A percentile compares a stretch with the other conserved stretches of the same genome.
These are phyloP conservation scores for Kodamaea nitidulidarum DNA, from an alignment of 805 yeast genomes.

Conservation along the genomic window DNA sequence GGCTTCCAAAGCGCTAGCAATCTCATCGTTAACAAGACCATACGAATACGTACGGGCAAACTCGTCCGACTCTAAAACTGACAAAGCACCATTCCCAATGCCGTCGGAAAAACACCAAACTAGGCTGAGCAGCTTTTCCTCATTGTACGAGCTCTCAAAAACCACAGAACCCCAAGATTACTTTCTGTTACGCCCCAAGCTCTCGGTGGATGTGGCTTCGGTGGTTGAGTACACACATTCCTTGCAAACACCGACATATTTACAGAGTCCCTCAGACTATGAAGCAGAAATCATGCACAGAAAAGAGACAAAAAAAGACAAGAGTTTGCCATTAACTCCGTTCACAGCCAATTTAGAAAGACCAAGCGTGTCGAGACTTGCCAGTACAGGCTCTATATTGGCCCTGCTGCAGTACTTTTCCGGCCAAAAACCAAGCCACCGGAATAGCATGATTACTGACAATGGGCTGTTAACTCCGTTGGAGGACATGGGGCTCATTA, in stretches of 20 bases:
- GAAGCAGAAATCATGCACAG: slow-evolving; percentile 6
- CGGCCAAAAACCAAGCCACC: slow-evolving; percentile 6
- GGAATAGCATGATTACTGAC: slow-evolving; percentile 9
- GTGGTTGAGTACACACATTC: slow-evolving; percentile 1
- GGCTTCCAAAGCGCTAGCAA: no score
- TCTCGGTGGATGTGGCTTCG: slow-evolving; percentile 8
- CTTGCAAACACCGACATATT: slow-evolving; percentile 1
- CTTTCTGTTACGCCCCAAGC: slow-evolving; percentile 12
- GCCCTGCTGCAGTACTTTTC: slow-evolving; percentile 4
- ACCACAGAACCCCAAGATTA: slow-evolving; percentile 9
- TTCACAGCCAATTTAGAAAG: slow-evolving; percentile 1
- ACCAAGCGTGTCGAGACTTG: not conserved
- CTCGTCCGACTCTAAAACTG: not conserved
- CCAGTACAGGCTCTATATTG: not conserved
- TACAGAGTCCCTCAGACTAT: slow-evolving; percentile 8
- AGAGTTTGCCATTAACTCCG: slow-evolving; percentile 8
- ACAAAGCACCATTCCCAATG: not conserved
- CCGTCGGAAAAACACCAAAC: not conserved
- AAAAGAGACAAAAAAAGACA: not conserved
- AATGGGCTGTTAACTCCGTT: slow-evolving; percentile 8
- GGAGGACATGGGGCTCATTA: slow-evolving; percentile 10
- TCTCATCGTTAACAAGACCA: no score
- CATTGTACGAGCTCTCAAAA: not conserved
- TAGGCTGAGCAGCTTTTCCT: slow-evolving; percentile 1
- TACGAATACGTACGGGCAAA: not conserved